Evolutionary conservation across 768 basidiomycete genomes (phyloP), one percentile per base, ranked within the genome.

Genomic region (Russula dissimulans): DNA sequence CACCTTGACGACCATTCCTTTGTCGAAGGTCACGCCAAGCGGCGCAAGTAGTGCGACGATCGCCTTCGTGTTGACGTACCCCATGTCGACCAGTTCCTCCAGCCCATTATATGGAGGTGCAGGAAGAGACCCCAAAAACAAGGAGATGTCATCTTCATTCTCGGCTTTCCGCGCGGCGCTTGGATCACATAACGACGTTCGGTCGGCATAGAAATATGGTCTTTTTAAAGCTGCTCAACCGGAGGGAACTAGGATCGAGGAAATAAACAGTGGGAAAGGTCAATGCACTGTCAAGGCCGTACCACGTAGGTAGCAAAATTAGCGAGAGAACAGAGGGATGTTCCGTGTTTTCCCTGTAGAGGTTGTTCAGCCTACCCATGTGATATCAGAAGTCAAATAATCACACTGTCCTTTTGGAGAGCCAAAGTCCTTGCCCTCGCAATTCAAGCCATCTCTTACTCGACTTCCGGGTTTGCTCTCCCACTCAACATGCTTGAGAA

Each of bases 381-480:
- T 14, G 29, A 56, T n/a, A 29, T 22, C 9, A 51, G 61, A 50
- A 34, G 14, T 51, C 43, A 4, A 31, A 57, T 26, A 75, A 81
- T 64, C 65, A 94, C 93, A 69, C 82, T 87, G 56, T 97, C 92
- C n/a, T 89, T 86, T 97, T 98, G 34, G 91, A 87, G 41, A 95
- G 70, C 80, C 86, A 95, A 56, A 98, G 69, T 61, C 83, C 81
- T 64, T 95, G 91, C 67, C 95, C 92, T 50, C 89, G 80, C 29
- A 97, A 80, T 67, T 86, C 84, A 69, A 99, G 77, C 83, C 86
- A 95, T 38, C 92, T 82, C 73, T 97, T 97, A 57, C 78, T 86
- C 97, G 95, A 99, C 72, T 97, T 97, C 39, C 93, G 93, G 87
- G 82, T 74, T 95, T 97, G 47, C 77, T 78, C 75, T 95, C 91